Conservation (phyloP, 2,329 filamentous ascomycete genomes). For the Verticillium nonalfalfae region DNA sequence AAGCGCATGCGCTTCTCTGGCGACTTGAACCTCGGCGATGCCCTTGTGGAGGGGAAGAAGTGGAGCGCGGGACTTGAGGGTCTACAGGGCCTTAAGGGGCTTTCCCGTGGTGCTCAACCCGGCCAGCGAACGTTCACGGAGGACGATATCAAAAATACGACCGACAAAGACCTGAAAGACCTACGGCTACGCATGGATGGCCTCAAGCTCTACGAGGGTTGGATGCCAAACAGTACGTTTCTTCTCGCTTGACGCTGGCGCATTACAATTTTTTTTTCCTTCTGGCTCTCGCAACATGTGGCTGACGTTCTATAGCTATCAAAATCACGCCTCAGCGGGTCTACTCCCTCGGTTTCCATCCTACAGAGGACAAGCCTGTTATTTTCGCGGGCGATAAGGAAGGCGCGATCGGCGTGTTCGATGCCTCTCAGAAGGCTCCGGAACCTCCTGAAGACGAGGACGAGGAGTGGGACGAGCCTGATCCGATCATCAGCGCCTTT, state of each 20-base stretch:
- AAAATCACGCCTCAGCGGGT: slow-evolving; percentile 86
- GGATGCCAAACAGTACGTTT: slow-evolving; percentile 66
- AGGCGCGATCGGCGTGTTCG: slow-evolving; percentile 84
- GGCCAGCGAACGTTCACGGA: slow-evolving; percentile 80
- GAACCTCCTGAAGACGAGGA: slow-evolving; percentile 55
- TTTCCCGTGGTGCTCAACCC: slow-evolving; percentile 64
- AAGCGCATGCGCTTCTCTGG: slow-evolving; percentile 52
- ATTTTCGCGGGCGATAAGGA: slow-evolving; percentile 94
- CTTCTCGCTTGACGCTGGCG: background rate
- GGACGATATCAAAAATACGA: slow-evolving; percentile 76
- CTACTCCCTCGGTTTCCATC: slow-evolving; percentile 85
- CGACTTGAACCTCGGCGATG: slow-evolving; percentile 66
- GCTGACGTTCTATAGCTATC: slow-evolving; percentile 51
- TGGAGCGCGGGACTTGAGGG: slow-evolving; percentile 65
- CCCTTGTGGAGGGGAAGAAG: slow-evolving; percentile 73
- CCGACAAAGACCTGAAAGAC: slow-evolving; percentile 66
- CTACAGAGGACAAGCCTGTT: slow-evolving; percentile 75
- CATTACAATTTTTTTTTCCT: too few relatives aligned
- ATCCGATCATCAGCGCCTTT: slow-evolving; percentile 80
- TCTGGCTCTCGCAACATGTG: background rate
- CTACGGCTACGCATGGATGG: slow-evolving; percentile 71
- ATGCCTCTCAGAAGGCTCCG: slow-evolving; percentile 66
- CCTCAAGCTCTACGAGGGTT: slow-evolving; percentile 75
- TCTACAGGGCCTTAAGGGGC: slow-evolving; percentile 46
- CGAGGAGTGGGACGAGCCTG: slow-evolving; percentile 58